Evolutionary conservation across 2,329 filamentous ascomycete species (phyloP), one percentile per base, ranked within the genome.

Genomic region (Alternaria triticina): DNA sequence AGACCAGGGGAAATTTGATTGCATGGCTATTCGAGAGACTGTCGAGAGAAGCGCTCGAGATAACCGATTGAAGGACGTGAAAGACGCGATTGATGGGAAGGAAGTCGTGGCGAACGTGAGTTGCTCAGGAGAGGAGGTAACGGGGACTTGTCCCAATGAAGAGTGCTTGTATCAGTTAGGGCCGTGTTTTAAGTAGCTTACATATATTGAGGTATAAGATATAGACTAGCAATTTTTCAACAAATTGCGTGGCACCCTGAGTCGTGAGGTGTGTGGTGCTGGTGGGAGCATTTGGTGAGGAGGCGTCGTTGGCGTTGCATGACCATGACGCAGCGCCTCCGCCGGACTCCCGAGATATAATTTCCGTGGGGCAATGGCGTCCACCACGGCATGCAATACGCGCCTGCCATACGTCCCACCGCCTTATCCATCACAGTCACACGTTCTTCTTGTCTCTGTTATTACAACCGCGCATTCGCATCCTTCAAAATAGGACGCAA

Each of bases 401-500:
- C 28, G 25, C 55, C 36, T 9, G 30, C 12, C 17, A 17, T 44
- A 44, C 27, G 56, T 56, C 45, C 33, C 45, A 60, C 57, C 6
- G 51, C 57, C 61, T 60, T 45, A 23, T 56, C 51, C 23, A 44
- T 54, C 12, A 36, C 45, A 33, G 17, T 36, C 51, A 33, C 46
- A 17, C 40, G 22, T 23, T 46, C 36, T 49, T 40, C 22, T 11
- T 3, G 45, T 43, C n/a, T 36, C 5, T n/a, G 0, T 11, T 23
- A 30, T 20, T 27, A n/a, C 25, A 22, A n/a, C 27, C 45, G 15
- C 9, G 22, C 23, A 20, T 45, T 50, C 23, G 4, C 10, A 11
- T 27, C 36, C 46, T 51, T 76, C 78, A 82, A 74, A 70, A 87
- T 86, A 86, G 85, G 84, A 72, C 83, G 85, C 70, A 83, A 83